Evolutionary conservation across 345 rosid genomes (phyloP).

Genomic region (Salix suchowensis): DNA sequence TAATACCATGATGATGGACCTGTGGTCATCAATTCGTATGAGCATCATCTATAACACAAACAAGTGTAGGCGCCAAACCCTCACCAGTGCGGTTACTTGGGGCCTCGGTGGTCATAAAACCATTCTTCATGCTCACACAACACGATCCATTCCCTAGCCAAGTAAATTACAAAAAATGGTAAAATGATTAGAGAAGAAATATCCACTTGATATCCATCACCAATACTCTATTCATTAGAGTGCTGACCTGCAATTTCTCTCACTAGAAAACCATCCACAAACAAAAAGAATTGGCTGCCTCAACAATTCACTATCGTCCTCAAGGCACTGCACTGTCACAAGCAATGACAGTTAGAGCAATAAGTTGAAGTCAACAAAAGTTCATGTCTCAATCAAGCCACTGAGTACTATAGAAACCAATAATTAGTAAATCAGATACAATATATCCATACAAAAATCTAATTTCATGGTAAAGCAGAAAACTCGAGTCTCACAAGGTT

Average conservation of each 20-base stretch:
- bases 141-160: constrained; percentile 9
- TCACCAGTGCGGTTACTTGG: neutral
- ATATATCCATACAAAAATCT: neutral
- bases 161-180: neutral
- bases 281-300: constrained; percentile 2
- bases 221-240: neutral
- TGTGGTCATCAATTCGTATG: neutral
- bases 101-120: neutral
- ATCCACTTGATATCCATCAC: neutral
- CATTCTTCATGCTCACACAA: constrained; percentile 10
- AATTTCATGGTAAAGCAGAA: constrained; percentile 1
- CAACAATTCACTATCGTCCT: neutral
- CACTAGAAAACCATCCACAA: constrained; percentile 5
- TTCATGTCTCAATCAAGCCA: too few relatives aligned
- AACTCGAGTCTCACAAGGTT: constrained; percentile 1
- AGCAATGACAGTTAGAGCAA: too few relatives aligned
- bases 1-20: neutral
- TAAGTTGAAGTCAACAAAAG: too few relatives aligned
- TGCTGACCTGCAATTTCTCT: constrained; percentile 11
- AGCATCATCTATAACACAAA: neutral
- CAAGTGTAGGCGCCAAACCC: neutral
- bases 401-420: neutral
- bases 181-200: constrained; percentile 8
- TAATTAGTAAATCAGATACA: neutral
- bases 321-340: too few relatives aligned